Evolutionary conservation across 2,329 filamentous ascomycete species (phyloP).

Genomic region (Diaporthe ampelina): DNA sequence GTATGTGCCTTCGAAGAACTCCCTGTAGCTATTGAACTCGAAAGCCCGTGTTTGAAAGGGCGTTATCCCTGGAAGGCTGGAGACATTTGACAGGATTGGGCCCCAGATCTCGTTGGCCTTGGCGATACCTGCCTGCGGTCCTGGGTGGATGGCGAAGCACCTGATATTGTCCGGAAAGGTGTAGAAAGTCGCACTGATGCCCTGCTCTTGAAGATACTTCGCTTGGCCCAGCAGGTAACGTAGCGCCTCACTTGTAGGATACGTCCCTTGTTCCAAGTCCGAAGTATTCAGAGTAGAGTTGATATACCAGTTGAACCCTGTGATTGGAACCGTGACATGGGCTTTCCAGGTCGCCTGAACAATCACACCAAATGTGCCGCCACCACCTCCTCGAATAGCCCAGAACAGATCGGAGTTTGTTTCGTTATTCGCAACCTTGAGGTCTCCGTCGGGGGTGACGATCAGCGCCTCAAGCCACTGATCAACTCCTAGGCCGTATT

Average conservation of each 20-base stretch:
- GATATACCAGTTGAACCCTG: not conserved
- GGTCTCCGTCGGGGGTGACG: slow-evolving; percentile 3
- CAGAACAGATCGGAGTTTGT: slow-evolving; percentile 1
- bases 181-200: slow-evolving; percentile 4
- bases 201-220: not conserved
- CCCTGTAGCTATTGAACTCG: slow-evolving; percentile 2
- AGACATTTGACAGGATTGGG: slow-evolving; percentile 10
- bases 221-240: not conserved
- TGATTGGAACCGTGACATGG: slow-evolving; percentile 4
- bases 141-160: slow-evolving; percentile 7
- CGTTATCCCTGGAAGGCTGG: not conserved
- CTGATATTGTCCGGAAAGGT: not conserved
- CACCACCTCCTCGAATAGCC: not conserved
- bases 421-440: not conserved
- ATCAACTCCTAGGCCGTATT: slow-evolving; percentile 10
- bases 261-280: not conserved
- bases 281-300: slow-evolving; percentile 11
- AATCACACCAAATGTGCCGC: slow-evolving; percentile 8
- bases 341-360: slow-evolving; percentile 17
- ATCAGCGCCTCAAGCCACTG: slow-evolving; percentile 12
- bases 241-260: not conserved
- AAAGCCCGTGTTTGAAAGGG: slow-evolving; percentile 1
- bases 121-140: not conserved
- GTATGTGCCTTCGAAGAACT: slow-evolving; percentile 9
- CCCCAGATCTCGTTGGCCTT: slow-evolving; percentile 21